Conservation (phyloP, 1,139 yeast species). For the Debaryomyces singareniensis region DNA sequence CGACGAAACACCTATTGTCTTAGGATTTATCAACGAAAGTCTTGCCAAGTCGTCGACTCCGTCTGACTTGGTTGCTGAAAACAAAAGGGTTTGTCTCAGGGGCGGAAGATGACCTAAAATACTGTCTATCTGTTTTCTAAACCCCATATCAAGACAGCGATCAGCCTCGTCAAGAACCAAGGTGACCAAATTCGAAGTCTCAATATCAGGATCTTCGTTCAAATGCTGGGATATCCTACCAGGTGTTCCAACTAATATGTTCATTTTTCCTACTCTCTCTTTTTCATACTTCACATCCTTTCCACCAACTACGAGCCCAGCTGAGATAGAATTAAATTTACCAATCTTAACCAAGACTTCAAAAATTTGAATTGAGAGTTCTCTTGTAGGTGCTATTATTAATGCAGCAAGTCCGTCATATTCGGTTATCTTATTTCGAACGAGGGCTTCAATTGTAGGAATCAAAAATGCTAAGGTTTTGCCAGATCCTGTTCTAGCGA, state of each 20-base stretch:
- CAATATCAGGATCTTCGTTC: constrained; percentile 89
- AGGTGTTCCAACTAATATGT: constrained; percentile 91
- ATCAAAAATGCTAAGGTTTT: constrained; percentile 88
- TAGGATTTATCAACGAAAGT: constrained; percentile 74
- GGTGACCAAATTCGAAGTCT: constrained; percentile 70
- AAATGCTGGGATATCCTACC: constrained; percentile 92
- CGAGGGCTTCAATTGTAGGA: constrained; percentile 72
- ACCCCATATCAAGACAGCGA: constrained; percentile 94
- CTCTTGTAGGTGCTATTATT: constrained; percentile 90
- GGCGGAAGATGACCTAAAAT: constrained; percentile 80
- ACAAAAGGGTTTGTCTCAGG: constrained; percentile 79
- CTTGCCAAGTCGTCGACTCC: constrained; percentile 85
- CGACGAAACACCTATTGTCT: constrained; percentile 59
- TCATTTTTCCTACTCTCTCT: constrained; percentile 77
- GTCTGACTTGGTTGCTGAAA: constrained; percentile 92
- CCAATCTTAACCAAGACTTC: constrained; percentile 88
- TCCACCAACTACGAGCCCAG: constrained; percentile 96
- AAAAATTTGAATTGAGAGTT: constrained; percentile 87
- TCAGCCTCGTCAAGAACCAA: constrained; percentile 95
- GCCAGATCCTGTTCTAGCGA: constrained; percentile 96
- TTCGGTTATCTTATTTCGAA: constrained; percentile 75
- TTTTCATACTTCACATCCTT: constrained; percentile 84
- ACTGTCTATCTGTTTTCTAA: constrained; percentile 80
- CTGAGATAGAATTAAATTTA: constrained; percentile 71
- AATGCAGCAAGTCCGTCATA: constrained; percentile 91